These are phyloP conservation scores for Kluyveromyces aestuarii DNA, from an alignment of 805 yeast genomes.

Conservation along the genomic window DNA sequence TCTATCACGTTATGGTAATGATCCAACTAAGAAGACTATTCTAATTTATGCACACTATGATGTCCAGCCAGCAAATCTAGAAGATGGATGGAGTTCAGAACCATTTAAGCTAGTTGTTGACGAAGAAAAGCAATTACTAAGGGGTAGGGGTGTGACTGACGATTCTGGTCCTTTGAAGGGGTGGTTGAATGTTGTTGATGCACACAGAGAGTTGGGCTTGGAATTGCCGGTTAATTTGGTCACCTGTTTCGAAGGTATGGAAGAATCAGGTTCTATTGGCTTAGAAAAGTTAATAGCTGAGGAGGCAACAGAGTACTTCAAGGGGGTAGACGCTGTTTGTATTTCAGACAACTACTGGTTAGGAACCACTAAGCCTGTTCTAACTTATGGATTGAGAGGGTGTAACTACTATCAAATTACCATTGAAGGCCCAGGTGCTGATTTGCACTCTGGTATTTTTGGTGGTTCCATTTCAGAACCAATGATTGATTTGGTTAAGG, in stretches of 20 bases:
- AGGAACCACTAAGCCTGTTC: constrained; percentile 93
- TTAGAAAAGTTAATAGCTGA: constrained; percentile 71
- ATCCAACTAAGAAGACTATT: constrained; percentile 77
- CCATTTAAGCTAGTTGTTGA: constrained; percentile 66
- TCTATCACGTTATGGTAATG: constrained; percentile 78
- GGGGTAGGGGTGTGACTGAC: constrained; percentile 94
- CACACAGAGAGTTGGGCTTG: constrained; percentile 74
- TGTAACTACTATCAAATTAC: constrained; percentile 83
- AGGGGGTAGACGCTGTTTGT: constrained; percentile 87
- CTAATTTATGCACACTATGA: constrained; percentile 96
- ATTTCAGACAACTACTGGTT: constrained; percentile 98
- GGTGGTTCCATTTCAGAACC: constrained; percentile 98
- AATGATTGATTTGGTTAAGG: constrained; percentile 80
- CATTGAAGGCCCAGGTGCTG: constrained; percentile 90
- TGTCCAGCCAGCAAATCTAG: constrained; percentile 89
- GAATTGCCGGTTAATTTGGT: constrained; percentile 91
- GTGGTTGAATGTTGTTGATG: constrained; percentile 90
- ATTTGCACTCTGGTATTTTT: constrained; percentile 92
- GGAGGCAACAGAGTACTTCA: constrained; percentile 76
- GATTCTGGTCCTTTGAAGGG: constrained; percentile 98
- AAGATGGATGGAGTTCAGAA: constrained; percentile 94
- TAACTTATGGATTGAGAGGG: constrained; percentile 97
- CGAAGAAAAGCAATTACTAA: constrained; percentile 59
- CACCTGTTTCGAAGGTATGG: constrained; percentile 98
- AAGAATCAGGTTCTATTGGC: constrained; percentile 93